Evolutionary conservation across 306 rosid species (phyloP), one percentile per base, ranked within the genome.

Genomic region (Casuarina cunninghamiana): DNA sequence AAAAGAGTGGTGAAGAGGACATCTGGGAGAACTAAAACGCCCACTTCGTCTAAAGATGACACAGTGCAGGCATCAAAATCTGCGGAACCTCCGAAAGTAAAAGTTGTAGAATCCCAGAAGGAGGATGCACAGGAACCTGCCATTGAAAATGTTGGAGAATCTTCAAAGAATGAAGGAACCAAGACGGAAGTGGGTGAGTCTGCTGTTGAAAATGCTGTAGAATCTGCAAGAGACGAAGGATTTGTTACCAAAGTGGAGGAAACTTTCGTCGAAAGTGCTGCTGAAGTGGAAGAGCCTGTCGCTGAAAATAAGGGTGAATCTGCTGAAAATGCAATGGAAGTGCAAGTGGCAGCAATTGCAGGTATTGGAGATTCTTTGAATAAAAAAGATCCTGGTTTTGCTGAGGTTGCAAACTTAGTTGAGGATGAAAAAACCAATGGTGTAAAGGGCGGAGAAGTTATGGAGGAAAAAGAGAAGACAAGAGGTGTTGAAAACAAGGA

Each of bases 81-180:
- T 65, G 88, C 46, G 69, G 88, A 78, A 50, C 67, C 76, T 53
- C 74, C 42, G 60, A 74, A 73, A 83, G 87, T 41, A 26, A 83
- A 71, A 35, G 80, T 57, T 75, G 86, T 73, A 66, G 89, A 85
- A 75, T 75, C 83, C 38, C 84, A 15, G 61, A 53, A 83, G 81
- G 66, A 32, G 73, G 67, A 53, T 78, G 75, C 69, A 53, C 42
- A 53, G 72, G 80, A 81, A 13, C 70, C 66, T 41, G n/a, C 37
- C 46, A 39, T 71, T 53, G 87, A 63, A 10, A 60, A 26, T 76
- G 81, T 51, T 66, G 86, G 61, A 19, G 84, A 80, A 54, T 69
- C 76, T 53, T 69, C 41, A 53, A 78, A 68, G 87, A 83, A 26
- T 54, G 95, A 81, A 19, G 80, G 21, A 16, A 26, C 32, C 32